Percentiles rank a stretch among this genome's conserved stretches.
These are phyloP conservation scores for Taxillus chinensis DNA, from an alignment of 164 flowering plant genomes.

Conservation along the genomic window DNA sequence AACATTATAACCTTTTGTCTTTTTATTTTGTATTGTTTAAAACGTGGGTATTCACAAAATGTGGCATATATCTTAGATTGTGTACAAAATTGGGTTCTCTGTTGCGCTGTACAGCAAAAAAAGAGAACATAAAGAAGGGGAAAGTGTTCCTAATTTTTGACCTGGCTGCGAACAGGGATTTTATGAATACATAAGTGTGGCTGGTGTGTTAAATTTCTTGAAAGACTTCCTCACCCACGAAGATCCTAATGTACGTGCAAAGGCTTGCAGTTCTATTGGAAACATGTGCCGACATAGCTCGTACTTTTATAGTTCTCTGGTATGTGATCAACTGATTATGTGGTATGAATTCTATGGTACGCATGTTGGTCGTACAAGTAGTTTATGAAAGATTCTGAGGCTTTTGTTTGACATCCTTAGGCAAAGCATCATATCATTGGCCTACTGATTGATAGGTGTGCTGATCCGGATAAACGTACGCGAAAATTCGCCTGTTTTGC, in stretches of 20 bases:
- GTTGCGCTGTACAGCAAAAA: too few species aligned
- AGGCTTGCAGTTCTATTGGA: constrained; percentile 93
- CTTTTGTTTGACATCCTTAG: constrained; percentile 24
- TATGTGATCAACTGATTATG: constrained; percentile 19
- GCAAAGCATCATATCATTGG: constrained; percentile 51
- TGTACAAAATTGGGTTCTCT: too few species aligned
- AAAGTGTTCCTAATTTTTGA: not conserved
- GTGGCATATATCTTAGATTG: too few species aligned
- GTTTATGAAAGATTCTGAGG: not conserved
- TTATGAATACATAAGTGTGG: constrained; percentile 62
- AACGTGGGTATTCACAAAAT: too few species aligned
- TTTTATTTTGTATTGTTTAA: too few species aligned
- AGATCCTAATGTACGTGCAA: constrained; percentile 82
- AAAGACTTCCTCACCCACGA: constrained; percentile 63
- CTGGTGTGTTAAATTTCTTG: constrained; percentile 48
- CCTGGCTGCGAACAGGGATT: constrained; percentile 45
- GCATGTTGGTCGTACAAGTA: not conserved
- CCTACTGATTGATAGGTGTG: constrained; percentile 76
- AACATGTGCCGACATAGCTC: constrained; percentile 96
- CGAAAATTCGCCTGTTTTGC: constrained; percentile 97
- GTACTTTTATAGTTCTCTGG: constrained; percentile 64
- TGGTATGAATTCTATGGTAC: not conserved
- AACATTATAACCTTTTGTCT: too few species aligned
- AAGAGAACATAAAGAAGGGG: too few species aligned
- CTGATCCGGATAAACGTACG: constrained; percentile 85